Conservation (phyloP, 169 alveolate species). For the Plasmodium vinckei region DNA sequence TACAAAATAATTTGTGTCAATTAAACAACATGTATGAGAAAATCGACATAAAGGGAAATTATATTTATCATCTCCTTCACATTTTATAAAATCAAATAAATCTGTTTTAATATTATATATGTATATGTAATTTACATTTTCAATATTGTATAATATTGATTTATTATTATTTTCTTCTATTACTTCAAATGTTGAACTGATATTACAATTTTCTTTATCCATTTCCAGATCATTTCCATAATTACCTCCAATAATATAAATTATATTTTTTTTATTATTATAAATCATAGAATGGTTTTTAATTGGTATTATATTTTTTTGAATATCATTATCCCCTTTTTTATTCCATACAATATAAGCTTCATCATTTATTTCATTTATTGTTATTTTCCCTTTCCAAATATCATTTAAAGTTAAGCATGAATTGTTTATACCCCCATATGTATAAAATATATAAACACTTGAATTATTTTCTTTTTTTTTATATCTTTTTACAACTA, state of each 20-base stretch:
- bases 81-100: slow-evolving; percentile 15
- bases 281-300: slow-evolving; percentile 47
- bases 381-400: slow-evolving; percentile 56
- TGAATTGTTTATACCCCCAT: slow-evolving; percentile 47
- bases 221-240: background rate
- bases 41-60: slow-evolving; percentile 33
- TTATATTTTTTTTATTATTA: slow-evolving; percentile 34
- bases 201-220: background rate
- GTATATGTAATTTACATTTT: slow-evolving; percentile 1
- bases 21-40: slow-evolving; percentile 33
- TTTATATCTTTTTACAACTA: slow-evolving; percentile 20
- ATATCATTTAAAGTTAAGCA: slow-evolving; percentile 27
- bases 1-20: slow-evolving; percentile 15
- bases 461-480: background rate
- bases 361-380: background rate
- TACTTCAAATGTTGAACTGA: background rate
- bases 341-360: slow-evolving; percentile 29
- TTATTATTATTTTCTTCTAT: background rate
- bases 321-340: background rate
- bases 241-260: slow-evolving; percentile 51
- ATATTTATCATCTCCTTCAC: slow-evolving; percentile 24
- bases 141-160: background rate
- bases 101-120: slow-evolving; percentile 40
- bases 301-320: background rate
- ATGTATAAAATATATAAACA: slow-evolving; percentile 29